A percentile compares a stretch with the other conserved stretches of the same genome.
phyloP scores from a whole-genome alignment of 192 early-diverging fungal species.

The Coemansia brasiliensis region DNA sequence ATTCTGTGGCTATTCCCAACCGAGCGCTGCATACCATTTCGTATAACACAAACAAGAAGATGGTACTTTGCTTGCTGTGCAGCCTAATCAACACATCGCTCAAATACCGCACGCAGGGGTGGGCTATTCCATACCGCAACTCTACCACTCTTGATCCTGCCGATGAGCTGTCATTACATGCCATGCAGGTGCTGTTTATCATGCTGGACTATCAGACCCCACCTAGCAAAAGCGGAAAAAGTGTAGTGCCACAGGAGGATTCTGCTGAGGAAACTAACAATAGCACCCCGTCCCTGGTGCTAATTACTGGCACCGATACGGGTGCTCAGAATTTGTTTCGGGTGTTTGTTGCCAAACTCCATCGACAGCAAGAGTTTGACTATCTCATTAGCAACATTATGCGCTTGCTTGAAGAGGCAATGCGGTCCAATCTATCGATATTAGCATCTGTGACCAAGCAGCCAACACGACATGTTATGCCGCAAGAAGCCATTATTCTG shows the following conservation, averaged over 20 bases:
- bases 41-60: conserved; percentile 59
- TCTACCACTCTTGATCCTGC: conserved; percentile 69
- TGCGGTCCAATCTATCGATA: conserved; percentile 55
- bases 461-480: conserved; percentile 34
- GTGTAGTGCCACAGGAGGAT: background rate
- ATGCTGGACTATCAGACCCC: conserved; percentile 72
- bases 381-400: conserved; percentile 75
- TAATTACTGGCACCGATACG: conserved; percentile 33
- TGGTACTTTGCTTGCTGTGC: conserved; percentile 76
- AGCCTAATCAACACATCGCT: conserved; percentile 83
- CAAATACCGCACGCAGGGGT: conserved; percentile 81
- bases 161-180: conserved; percentile 73
- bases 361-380: conserved; percentile 80
- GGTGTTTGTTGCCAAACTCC: conserved; percentile 77
- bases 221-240: conserved; percentile 5
- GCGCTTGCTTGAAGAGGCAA: conserved; percentile 80
- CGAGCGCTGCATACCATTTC: conserved; percentile 36
- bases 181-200: conserved; percentile 60
- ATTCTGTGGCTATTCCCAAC: conserved; percentile 26
- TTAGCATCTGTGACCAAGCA: conserved; percentile 42
- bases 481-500: conserved; percentile 74
- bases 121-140: conserved; percentile 88
- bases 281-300: conserved; percentile 38
- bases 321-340: conserved; percentile 71
- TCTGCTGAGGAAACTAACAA: conserved; percentile 10